Conservation (phyloP, 257 asterid species). For the Solanum habrochaites region DNA sequence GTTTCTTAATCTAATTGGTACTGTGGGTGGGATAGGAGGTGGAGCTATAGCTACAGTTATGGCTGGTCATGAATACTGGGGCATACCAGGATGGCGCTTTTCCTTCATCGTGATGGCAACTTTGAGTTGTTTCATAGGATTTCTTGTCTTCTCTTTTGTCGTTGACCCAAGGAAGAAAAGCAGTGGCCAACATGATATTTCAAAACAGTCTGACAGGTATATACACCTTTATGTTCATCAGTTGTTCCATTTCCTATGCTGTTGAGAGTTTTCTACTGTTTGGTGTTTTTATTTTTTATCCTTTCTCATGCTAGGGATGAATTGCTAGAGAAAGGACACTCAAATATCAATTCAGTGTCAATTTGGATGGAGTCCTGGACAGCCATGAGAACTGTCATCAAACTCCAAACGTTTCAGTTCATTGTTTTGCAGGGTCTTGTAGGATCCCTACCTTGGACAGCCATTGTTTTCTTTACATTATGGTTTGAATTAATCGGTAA, state of each 20-base stretch:
- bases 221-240: not conserved
- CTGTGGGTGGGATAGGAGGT: constrained; percentile 94
- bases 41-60: constrained; percentile 95
- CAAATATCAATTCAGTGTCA: constrained; percentile 25
- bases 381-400: constrained; percentile 75
- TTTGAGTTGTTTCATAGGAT: constrained; percentile 66
- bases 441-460: constrained; percentile 94
- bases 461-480: constrained; percentile 76
- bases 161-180: constrained; percentile 54
- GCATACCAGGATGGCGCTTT: constrained; percentile 86
- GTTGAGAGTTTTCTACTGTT: not conserved
- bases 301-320: constrained; percentile 43
- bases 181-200: constrained; percentile 14
- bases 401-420: constrained; percentile 78
- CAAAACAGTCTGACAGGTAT: constrained; percentile 48
- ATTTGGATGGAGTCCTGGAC: constrained; percentile 83
- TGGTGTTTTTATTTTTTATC: not conserved
- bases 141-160: constrained; percentile 70
- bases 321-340: constrained; percentile 27
- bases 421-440: constrained; percentile 92
- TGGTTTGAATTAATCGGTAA: constrained; percentile 93
- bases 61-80: constrained; percentile 78
- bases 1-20: constrained; percentile 69
- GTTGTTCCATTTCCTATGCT: not conserved
- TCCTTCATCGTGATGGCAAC: constrained; percentile 71